phyloP scores from a whole-genome alignment of 2,329 filamentous ascomycete species.

The Colletotrichum gigasporum region DNA sequence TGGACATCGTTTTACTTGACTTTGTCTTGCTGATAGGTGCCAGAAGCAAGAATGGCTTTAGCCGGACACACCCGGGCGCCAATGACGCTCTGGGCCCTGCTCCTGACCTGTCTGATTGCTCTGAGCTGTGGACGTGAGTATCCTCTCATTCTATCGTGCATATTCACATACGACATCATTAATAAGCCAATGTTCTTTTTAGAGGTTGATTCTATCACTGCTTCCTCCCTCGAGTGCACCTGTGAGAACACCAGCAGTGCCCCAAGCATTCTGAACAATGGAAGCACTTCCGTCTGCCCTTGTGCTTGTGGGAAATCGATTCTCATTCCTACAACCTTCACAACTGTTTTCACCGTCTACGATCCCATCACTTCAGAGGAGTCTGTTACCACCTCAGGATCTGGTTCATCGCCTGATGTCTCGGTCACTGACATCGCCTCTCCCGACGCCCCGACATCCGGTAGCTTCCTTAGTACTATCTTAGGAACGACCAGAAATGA shows the following conservation, averaged over 20 bases:
- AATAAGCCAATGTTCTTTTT: not conserved
- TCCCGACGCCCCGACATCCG: not conserved
- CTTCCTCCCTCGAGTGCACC: not conserved
- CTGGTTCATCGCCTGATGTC: not conserved
- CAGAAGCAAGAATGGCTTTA: not conserved
- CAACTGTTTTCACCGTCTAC: constrained; percentile 6
- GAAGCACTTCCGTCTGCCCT: not conserved
- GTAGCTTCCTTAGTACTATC: not conserved
- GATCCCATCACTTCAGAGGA: not conserved
- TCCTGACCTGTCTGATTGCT: not conserved
- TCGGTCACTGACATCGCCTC: not conserved
- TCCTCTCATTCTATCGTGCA: no score
- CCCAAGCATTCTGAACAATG: not conserved
- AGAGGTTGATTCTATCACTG: not conserved
- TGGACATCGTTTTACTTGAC: no score
- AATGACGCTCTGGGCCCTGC: not conserved
- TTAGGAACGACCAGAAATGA: not conserved
- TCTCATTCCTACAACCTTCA: not conserved
- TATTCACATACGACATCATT: not conserved
- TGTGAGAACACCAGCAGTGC: not conserved
- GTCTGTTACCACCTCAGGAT: not conserved
- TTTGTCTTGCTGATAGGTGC: no score
- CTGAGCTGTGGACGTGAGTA: not conserved
- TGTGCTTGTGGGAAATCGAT: not conserved
- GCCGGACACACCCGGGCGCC: not conserved